Evolutionary conservation across 108 stramenopile genomes (phyloP).

Genomic region (Cyclotella baltica): DNA sequence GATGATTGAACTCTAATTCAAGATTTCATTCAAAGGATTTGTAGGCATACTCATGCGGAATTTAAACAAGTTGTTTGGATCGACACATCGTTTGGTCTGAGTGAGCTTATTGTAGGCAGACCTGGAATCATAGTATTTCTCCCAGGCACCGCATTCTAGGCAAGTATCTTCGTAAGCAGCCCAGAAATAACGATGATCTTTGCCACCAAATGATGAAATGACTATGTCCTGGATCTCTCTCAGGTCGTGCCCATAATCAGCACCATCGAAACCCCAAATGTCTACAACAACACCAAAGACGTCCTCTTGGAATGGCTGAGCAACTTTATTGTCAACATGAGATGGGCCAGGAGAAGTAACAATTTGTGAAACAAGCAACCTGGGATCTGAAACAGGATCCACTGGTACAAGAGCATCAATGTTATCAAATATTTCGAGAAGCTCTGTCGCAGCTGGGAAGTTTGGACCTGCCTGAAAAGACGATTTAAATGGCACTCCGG

Average conservation of each 20-base stretch:
- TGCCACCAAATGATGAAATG: neutral
- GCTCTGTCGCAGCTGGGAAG: neutral
- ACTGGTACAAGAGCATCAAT: neutral
- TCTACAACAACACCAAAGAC: conserved; percentile 13
- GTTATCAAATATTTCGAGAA: neutral
- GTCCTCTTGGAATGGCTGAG: conserved; percentile 4
- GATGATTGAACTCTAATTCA: neutral
- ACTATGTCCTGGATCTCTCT: neutral
- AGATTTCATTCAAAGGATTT: neutral
- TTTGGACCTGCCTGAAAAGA: neutral
- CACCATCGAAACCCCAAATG: neutral
- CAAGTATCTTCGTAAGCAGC: conserved; percentile 18
- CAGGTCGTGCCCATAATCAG: neutral
- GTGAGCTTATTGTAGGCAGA: conserved; percentile 1
- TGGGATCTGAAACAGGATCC: neutral
- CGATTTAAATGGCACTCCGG: neutral
- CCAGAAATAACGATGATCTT: conserved; percentile 15
- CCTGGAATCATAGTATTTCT: conserved; percentile 18
- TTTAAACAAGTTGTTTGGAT: conserved; percentile 11
- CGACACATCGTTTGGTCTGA: neutral
- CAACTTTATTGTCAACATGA: neutral
- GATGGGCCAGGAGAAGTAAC: neutral
- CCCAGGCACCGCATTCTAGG: conserved; percentile 19
- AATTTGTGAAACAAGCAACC: neutral
- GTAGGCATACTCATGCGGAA: neutral